phyloP scores from a whole-genome alignment of 2,329 filamentous ascomycete species.

The Penicillium sp. region DNA sequence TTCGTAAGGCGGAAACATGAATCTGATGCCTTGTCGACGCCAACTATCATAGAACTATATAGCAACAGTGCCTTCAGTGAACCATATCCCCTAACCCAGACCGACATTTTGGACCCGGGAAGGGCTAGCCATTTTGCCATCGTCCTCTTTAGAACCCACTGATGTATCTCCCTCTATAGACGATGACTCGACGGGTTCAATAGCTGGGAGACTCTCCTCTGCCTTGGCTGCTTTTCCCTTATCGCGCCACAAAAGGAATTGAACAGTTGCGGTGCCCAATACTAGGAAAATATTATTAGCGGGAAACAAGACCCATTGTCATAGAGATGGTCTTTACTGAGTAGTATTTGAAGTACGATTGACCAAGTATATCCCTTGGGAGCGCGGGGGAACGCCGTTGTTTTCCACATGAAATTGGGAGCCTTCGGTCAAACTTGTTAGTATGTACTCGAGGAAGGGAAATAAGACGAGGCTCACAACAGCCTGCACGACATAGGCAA shows the following conservation, averaged over 20 bases:
- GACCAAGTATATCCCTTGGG: constrained; percentile 33
- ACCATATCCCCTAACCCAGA: too few species aligned
- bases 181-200: not conserved
- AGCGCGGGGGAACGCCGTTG: constrained; percentile 33
- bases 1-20: too few species aligned
- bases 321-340: constrained; percentile 20
- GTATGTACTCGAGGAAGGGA: not conserved
- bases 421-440: constrained; percentile 9
- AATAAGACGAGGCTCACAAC: constrained; percentile 16
- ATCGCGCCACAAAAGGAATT: constrained; percentile 2
- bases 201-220: not conserved
- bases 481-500: constrained; percentile 30
- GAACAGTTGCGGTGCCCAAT: not conserved
- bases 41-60: too few species aligned
- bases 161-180: not conserved
- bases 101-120: not conserved
- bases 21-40: too few species aligned
- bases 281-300: not conserved
- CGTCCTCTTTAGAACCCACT: not conserved
- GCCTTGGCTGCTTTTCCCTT: not conserved
- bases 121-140: not conserved
- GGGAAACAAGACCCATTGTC: too few species aligned
- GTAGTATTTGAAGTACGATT: constrained; percentile 28
- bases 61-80: too few species aligned
- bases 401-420: constrained; percentile 40